Percentiles rank a stretch among this genome's conserved stretches.
phyloP scores from a whole-genome alignment of 1,284 basidiomycete species.

The Sanghuangporus weigelae region DNA sequence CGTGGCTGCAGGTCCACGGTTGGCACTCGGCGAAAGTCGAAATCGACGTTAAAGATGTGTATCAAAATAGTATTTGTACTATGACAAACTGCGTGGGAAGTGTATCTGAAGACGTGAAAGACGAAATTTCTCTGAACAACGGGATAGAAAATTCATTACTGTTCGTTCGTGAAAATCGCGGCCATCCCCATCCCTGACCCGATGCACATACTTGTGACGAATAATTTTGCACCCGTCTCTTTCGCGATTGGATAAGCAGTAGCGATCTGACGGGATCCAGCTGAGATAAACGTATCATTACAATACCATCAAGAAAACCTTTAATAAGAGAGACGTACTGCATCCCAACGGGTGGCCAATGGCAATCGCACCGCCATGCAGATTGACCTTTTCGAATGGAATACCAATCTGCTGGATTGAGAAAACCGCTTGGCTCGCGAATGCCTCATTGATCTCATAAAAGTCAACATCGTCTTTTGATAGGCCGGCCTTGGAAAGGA shows the following conservation, averaged over 20 bases:
- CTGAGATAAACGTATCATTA: slow-evolving; percentile 30
- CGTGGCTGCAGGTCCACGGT: slow-evolving; percentile 33
- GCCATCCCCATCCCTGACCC: slow-evolving; percentile 90
- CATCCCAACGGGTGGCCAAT: slow-evolving; percentile 81
- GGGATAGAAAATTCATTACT: slow-evolving; percentile 32
- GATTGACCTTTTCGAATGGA: slow-evolving; percentile 78
- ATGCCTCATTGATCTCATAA: slow-evolving; percentile 94
- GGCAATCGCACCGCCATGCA: slow-evolving; percentile 87
- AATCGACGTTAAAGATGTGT: slow-evolving; percentile 8
- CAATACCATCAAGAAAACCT: slow-evolving; percentile 1
- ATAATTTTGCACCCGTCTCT: slow-evolving; percentile 69
- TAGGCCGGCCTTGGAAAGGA: slow-evolving; percentile 71
- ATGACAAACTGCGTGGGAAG: neutral
- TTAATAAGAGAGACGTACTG: slow-evolving; percentile 50
- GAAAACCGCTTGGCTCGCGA: slow-evolving; percentile 85
- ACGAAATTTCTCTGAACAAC: neutral
- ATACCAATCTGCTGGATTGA: slow-evolving; percentile 73
- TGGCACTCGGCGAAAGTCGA: slow-evolving; percentile 6
- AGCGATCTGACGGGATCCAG: slow-evolving; percentile 85
- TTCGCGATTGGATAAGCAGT: slow-evolving; percentile 82
- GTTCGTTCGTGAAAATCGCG: slow-evolving; percentile 80
- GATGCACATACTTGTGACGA: slow-evolving; percentile 95
- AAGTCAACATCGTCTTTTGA: slow-evolving; percentile 80
- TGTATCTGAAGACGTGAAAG: neutral
- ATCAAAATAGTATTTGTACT: neutral